These are phyloP conservation scores for Sclerotinia glacialis DNA, from an alignment of 2,329 filamentous ascomycete species.

Conservation along the genomic window DNA sequence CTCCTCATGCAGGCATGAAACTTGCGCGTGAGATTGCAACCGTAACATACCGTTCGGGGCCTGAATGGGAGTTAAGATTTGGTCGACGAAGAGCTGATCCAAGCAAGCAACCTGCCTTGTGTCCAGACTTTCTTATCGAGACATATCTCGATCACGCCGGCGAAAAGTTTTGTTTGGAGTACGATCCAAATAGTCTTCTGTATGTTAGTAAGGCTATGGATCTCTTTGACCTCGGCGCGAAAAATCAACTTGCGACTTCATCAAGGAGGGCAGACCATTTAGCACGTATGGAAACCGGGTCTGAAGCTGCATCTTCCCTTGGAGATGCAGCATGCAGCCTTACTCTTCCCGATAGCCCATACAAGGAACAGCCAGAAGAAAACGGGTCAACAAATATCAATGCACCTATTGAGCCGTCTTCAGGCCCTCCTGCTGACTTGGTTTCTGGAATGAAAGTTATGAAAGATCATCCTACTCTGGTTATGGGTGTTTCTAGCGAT, in stretches of 20 bases:
- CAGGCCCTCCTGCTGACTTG: slow-evolving; percentile 72
- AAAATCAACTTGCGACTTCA: slow-evolving; percentile 63
- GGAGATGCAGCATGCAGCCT: slow-evolving; percentile 63
- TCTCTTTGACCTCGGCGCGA: slow-evolving; percentile 82
- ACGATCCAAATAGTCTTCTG: slow-evolving; percentile 90
- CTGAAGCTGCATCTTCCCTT: slow-evolving; percentile 33
- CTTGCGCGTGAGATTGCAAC: slow-evolving; percentile 95
- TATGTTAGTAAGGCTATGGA: slow-evolving; percentile 99
- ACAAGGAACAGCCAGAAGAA: slow-evolving; percentile 71
- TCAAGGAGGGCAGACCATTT: slow-evolving; percentile 61
- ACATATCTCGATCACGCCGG: slow-evolving; percentile 97
- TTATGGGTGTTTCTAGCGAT: slow-evolving; percentile 92
- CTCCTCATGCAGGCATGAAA: slow-evolving; percentile 96
- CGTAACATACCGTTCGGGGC: slow-evolving; percentile 92
- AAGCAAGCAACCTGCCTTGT: slow-evolving; percentile 84
- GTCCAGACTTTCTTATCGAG: slow-evolving; percentile 95
- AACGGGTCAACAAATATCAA: slow-evolving; percentile 42
- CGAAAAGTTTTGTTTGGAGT: slow-evolving; percentile 96
- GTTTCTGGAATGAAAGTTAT: slow-evolving; percentile 70
- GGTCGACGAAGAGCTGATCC: slow-evolving; percentile 83
- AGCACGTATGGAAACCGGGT: slow-evolving; percentile 51
- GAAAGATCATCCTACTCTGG: slow-evolving; percentile 74
- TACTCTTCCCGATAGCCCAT: slow-evolving; percentile 77
- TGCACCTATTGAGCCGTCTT: slow-evolving; percentile 41
- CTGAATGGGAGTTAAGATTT: slow-evolving; percentile 96